Conservation (phyloP, 257 asterid genomes). For the Solanum arcanum region DNA sequence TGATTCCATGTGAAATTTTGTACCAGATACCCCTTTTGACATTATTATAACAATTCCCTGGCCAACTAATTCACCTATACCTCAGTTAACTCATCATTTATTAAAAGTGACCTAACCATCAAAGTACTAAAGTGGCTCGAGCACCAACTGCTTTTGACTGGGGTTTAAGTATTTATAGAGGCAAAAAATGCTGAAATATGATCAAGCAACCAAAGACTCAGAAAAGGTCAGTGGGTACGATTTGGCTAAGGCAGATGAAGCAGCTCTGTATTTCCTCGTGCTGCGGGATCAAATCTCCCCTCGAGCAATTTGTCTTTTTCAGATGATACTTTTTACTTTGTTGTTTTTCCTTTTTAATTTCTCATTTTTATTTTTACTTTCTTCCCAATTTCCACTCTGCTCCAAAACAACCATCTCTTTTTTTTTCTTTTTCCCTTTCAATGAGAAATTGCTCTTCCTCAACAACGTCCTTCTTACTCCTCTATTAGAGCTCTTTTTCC, state of each 20-base stretch:
- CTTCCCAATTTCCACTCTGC: not conserved
- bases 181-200: not conserved
- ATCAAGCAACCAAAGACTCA: not conserved
- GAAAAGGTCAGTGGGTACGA: not conserved
- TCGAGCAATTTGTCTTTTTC: not conserved
- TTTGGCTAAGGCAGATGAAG: not conserved
- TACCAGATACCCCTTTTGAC: not conserved
- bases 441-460: not conserved
- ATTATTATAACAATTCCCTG: not conserved
- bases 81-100: not conserved
- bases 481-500: not conserved
- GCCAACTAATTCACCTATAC: not conserved
- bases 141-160: not conserved
- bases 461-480: not conserved
- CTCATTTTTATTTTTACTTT: not conserved
- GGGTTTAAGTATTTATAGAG: not conserved
- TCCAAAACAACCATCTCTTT: not conserved
- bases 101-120: not conserved
- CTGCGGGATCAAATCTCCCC: not conserved
- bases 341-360: not conserved
- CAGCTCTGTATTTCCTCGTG: not conserved
- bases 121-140: not conserved
- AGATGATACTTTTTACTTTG: not conserved
- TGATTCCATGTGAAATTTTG: not conserved
- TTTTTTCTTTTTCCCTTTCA: not conserved